Evolutionary conservation across 2,329 filamentous ascomycete species (phyloP), one percentile per base, ranked within the genome.

Genomic region (Apiospora saccharicola): DNA sequence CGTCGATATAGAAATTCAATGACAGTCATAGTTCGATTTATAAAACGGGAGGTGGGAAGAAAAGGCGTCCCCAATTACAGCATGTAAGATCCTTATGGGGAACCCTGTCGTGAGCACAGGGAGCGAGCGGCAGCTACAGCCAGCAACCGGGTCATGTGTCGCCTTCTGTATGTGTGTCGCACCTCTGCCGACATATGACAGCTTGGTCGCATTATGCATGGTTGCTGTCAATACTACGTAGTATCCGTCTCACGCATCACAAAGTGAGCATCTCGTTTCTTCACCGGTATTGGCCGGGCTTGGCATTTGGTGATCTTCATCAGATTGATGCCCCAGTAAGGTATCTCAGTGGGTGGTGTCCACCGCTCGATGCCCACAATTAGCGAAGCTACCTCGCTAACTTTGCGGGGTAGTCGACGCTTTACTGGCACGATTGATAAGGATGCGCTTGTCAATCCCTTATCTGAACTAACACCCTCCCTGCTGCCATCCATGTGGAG

Each of bases 351-450:
- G 24, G 26, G 51, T 49, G 46, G 49, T 61, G 53, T 61, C 53
- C 53, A 61, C 26, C 22, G 53, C 8, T 6, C 16, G 26, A 16
- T 34, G 26, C 6, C 53, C 53, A 61, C 53, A 37, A n/a, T 61
- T 19, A 37, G 53, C 22, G 53, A n/a, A 30, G 24, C 24, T 53
- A 30, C 24, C 46, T 44, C 13, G 43, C 22, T 24, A 64, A 24
- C 34, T 64, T 64, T 64, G 57, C 57, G 57, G 57, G 57, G 57
- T 64, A 64, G 41, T 64, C 34, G 34, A 30, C 34, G 34, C 34
- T n/a, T 13, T 14, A n/a, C 57, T 37, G 57, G 57, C 14, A 13
- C 34, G 34, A 41, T 34, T n/a, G 57, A 64, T 41, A 64, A 64
- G 57, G 34, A 41, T 22, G 13, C 13, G 4, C 51, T 26, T 57